A percentile compares a stretch with the other conserved stretches of the same genome.
phyloP scores from a whole-genome alignment of 495 filamentous ascomycete genomes.

The Trichodelitschia bisporula region DNA sequence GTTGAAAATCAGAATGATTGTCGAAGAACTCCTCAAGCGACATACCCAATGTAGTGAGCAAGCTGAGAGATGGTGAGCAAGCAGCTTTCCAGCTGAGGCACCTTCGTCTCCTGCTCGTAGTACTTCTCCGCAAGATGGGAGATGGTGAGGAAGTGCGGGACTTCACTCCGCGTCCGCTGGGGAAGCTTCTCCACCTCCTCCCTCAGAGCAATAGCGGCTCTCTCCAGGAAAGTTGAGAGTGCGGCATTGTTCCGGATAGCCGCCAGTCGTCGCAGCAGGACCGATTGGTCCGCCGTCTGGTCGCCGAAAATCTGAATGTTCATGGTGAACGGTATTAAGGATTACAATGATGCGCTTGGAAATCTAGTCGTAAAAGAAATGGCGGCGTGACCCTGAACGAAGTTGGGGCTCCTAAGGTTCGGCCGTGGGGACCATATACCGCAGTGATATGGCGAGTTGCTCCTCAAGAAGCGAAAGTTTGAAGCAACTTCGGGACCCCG shows the following conservation, averaged over 20 bases:
- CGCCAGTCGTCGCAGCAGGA: conserved; percentile 36
- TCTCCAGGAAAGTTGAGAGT: conserved; percentile 38
- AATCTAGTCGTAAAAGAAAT: not conserved
- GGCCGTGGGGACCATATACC: too few relatives aligned
- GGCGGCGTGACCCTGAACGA: too few relatives aligned
- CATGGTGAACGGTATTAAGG: conserved; percentile 11
- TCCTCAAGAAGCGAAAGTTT: too few relatives aligned
- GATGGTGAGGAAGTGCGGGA: conserved; percentile 46
- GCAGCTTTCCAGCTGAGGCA: conserved; percentile 37
- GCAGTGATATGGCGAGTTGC: too few relatives aligned
- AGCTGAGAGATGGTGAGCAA: conserved; percentile 47
- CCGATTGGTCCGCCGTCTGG: conserved; percentile 48
- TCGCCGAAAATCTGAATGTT: conserved; percentile 38
- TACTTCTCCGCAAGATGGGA: conserved; percentile 48
- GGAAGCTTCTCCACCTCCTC: conserved; percentile 36
- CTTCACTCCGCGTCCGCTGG: conserved; percentile 28
- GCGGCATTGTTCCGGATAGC: conserved; percentile 39
- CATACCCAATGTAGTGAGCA: conserved; percentile 55
- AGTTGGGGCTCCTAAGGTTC: too few relatives aligned
- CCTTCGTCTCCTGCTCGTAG: conserved; percentile 27
- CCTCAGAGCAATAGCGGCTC: conserved; percentile 32
- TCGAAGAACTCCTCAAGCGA: conserved; percentile 4
- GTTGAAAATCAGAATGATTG: conserved; percentile 6
- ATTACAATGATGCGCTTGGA: conserved; percentile 1
- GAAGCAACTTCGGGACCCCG: too few relatives aligned